Percentiles rank a stretch among this genome's conserved stretches.
These are phyloP conservation scores for Hypoxylon rickii DNA, from an alignment of 495 filamentous ascomycete species.

Conservation along the genomic window DNA sequence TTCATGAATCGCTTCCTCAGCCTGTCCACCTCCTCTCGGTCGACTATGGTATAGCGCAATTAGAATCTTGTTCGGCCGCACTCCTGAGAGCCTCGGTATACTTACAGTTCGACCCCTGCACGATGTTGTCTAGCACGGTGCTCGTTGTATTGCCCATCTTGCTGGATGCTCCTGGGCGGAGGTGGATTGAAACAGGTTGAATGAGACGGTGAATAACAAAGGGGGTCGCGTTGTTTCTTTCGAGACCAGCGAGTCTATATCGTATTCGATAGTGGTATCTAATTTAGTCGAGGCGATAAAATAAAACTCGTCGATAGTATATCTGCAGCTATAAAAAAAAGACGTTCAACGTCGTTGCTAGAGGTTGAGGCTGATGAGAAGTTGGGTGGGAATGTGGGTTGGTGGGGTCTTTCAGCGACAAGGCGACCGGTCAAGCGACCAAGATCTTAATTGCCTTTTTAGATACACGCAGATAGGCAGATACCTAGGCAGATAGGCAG, in stretches of 20 bases:
- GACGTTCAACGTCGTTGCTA: no score
- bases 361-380: slow-evolving; percentile 27
- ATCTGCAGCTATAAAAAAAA: no score
- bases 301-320: background rate
- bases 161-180: slow-evolving; percentile 28
- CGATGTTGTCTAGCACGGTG: slow-evolving; percentile 90
- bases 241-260: background rate
- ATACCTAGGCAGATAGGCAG: no score
- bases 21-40: slow-evolving; percentile 94
- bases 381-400: slow-evolving; percentile 29
- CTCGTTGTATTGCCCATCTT: slow-evolving; percentile 84
- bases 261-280: background rate
- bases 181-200: slow-evolving; percentile 7
- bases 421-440: slow-evolving; percentile 17
- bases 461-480: no score
- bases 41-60: slow-evolving; percentile 62
- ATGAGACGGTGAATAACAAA: background rate
- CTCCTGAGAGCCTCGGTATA: background rate
- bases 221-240: no score
- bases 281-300: background rate
- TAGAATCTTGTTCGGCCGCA: background rate
- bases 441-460: slow-evolving; percentile 18
- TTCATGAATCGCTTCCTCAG: slow-evolving; percentile 99
- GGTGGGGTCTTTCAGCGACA: slow-evolving; percentile 23
- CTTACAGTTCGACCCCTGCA: slow-evolving; percentile 92